Conservation (phyloP, 1,139 yeast genomes). For the Blastobotrys buckinghamii region DNA sequence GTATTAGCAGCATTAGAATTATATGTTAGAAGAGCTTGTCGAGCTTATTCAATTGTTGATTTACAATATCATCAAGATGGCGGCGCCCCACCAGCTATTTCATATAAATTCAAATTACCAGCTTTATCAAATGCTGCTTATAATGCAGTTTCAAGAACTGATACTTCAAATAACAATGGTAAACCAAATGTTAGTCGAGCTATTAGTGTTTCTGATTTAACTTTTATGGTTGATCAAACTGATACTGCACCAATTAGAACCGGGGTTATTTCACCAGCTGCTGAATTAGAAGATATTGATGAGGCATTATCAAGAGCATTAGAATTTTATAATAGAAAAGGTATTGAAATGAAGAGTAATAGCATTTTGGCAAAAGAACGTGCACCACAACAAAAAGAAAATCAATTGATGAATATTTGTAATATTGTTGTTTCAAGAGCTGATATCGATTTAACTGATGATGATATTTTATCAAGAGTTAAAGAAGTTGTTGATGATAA, state of each 20-base stretch:
- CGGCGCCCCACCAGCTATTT: slow-evolving; percentile 58
- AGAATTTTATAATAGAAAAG: slow-evolving; percentile 53
- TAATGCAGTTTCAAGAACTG: slow-evolving; percentile 24
- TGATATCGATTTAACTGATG: slow-evolving; percentile 70
- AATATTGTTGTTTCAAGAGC: slow-evolving; percentile 70
- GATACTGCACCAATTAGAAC: slow-evolving; percentile 61
- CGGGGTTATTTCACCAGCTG: slow-evolving; percentile 81
- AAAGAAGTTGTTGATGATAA: slow-evolving; percentile 61
- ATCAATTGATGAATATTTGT: slow-evolving; percentile 60
- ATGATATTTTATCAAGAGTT: slow-evolving; percentile 58
- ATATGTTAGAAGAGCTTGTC: slow-evolving; percentile 91
- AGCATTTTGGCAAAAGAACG: slow-evolving; percentile 32
- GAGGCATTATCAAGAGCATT: slow-evolving; percentile 74
- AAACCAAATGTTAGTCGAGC: slow-evolving; percentile 52
- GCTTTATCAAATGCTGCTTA: slow-evolving; percentile 57
- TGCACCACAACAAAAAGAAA: slow-evolving; percentile 29
- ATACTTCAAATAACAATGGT: slow-evolving; percentile 26
- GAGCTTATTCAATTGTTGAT: slow-evolving; percentile 86
- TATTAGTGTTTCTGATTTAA: slow-evolving; percentile 85
- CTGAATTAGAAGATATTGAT: slow-evolving; percentile 84
- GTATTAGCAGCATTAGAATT: slow-evolving; percentile 96
- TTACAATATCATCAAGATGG: slow-evolving; percentile 56
- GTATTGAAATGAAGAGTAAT: slow-evolving; percentile 24
- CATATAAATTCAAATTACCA: slow-evolving; percentile 91
- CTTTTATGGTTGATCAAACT: slow-evolving; percentile 68